phyloP scores from a whole-genome alignment of 2,329 filamentous ascomycete species.

The Pyrenophora seminiperda region DNA sequence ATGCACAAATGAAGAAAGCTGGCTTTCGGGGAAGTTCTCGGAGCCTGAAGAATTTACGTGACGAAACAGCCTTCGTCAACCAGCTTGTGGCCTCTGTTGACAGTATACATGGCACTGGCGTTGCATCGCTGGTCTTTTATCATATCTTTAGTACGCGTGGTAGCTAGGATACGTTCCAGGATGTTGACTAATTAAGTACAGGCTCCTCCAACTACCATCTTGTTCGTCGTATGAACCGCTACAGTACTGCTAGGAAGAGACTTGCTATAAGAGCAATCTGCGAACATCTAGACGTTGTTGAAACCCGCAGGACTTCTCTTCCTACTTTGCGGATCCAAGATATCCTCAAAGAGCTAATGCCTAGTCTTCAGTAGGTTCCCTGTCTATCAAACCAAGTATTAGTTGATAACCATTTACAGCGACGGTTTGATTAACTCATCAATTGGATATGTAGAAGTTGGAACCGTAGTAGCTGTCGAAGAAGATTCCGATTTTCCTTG shows the following conservation, averaged over 20 bases:
- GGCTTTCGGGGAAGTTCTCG: background rate
- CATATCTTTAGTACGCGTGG: background rate
- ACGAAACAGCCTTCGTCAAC: background rate
- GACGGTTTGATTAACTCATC: background rate
- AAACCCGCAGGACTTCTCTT: background rate
- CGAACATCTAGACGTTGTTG: background rate
- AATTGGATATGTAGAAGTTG: background rate
- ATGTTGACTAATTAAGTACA: background rate
- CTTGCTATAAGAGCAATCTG: background rate
- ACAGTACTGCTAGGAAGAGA: background rate
- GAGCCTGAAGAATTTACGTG: background rate
- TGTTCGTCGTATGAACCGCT: background rate
- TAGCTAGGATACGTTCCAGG: background rate
- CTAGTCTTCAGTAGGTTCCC: background rate
- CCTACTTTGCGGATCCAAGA: conserved; percentile 1
- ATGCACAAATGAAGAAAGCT: background rate
- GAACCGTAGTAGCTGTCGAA: background rate
- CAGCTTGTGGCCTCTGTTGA: background rate
- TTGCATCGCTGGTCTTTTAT: conserved; percentile 1
- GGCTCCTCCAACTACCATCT: conserved; percentile 1
- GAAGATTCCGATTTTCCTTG: background rate
- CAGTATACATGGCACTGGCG: background rate
- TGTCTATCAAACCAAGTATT: background rate
- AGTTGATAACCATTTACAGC: background rate
- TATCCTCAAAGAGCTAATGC: background rate